Evolutionary conservation across 768 basidiomycete genomes (phyloP).

Genomic region (Lactifluus hygrophoroides): DNA sequence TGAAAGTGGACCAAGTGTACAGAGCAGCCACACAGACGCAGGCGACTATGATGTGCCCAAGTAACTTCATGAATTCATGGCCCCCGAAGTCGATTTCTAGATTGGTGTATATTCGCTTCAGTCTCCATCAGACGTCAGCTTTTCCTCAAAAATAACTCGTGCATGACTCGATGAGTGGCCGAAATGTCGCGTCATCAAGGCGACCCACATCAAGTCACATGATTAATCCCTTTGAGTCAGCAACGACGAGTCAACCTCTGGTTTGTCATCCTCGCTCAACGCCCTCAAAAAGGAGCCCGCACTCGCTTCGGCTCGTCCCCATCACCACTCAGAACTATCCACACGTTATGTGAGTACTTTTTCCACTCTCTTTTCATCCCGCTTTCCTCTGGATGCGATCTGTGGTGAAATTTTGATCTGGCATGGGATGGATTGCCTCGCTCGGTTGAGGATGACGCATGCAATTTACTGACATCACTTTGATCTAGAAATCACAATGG

Average conservation of each 20-base stretch:
- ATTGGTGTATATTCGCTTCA: no score
- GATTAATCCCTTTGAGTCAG: constrained; percentile 5
- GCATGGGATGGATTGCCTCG: constrained; percentile 4
- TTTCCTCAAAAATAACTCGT: neutral
- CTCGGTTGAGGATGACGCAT: neutral
- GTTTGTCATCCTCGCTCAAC: constrained; percentile 9
- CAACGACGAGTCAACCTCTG: neutral
- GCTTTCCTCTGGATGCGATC: neutral
- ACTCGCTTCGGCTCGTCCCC: neutral
- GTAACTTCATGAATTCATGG: no score
- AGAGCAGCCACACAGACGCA: no score
- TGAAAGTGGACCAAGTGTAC: no score
- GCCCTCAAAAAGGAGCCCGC: constrained; percentile 2
- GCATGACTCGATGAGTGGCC: neutral
- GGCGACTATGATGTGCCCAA: no score
- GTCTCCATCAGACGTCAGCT: no score
- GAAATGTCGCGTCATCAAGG: neutral
- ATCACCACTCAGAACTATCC: neutral
- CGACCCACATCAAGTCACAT: neutral
- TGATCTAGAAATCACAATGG: constrained; percentile 43
- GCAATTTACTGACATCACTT: neutral
- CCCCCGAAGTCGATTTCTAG: no score
- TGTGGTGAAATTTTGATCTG: neutral
- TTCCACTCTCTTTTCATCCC: neutral
- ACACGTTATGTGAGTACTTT: constrained; percentile 4